Conservation (phyloP, 2,329 filamentous ascomycete species). For the Fusarium sp. region DNA sequence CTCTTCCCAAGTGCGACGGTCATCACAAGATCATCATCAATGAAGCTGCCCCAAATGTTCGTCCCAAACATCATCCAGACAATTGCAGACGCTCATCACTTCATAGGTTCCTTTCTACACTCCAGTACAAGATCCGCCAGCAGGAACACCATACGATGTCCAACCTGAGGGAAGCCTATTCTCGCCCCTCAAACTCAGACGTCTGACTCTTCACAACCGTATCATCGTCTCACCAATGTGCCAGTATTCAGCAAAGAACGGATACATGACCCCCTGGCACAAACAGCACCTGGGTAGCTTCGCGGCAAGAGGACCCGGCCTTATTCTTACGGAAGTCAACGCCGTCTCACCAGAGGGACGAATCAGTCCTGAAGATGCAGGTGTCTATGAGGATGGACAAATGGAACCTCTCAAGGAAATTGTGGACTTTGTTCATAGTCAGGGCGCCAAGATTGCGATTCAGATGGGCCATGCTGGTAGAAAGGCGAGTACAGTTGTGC, state of each 20-base stretch:
- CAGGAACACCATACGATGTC: slow-evolving; percentile 42
- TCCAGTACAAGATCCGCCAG: slow-evolving; percentile 42
- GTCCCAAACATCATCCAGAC: not conserved
- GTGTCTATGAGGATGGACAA: slow-evolving; percentile 79
- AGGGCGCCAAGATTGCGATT: slow-evolving; percentile 73
- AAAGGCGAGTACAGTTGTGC: slow-evolving; percentile 58
- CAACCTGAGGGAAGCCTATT: slow-evolving; percentile 52
- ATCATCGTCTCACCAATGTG: slow-evolving; percentile 56
- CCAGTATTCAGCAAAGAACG: slow-evolving; percentile 54
- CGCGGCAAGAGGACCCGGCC: slow-evolving; percentile 60
- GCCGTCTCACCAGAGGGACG: slow-evolving; percentile 74
- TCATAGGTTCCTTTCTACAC: slow-evolving; percentile 43
- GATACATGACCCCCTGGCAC: slow-evolving; percentile 58
- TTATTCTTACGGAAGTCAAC: slow-evolving; percentile 76
- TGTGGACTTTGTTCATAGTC: slow-evolving; percentile 71
- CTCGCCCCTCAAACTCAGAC: slow-evolving; percentile 58
- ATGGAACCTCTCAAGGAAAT: slow-evolving; percentile 68
- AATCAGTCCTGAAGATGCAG: slow-evolving; percentile 76
- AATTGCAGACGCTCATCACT: not conserved
- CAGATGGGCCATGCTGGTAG: slow-evolving; percentile 77
- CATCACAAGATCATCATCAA: slow-evolving; percentile 36
- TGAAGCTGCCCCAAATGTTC: slow-evolving; percentile 35
- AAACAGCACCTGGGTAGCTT: slow-evolving; percentile 55
- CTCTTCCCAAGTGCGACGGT: slow-evolving; percentile 4
- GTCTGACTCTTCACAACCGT: slow-evolving; percentile 59